phyloP scores from a whole-genome alignment of 108 stramenopile genomes.

The Cylindrotheca fusiformis region DNA sequence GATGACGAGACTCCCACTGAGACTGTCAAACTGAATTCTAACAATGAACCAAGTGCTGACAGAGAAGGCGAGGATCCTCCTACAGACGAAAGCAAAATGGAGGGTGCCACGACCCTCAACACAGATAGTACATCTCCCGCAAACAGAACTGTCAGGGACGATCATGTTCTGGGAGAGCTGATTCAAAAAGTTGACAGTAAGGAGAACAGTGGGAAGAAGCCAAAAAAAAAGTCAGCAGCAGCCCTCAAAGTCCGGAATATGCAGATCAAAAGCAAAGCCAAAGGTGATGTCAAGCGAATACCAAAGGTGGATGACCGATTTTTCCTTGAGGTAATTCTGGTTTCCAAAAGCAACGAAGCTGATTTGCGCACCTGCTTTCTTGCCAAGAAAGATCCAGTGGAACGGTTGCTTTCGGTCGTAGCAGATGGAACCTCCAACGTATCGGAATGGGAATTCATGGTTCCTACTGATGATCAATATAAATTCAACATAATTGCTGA shows the following conservation, averaged over 20 bases:
- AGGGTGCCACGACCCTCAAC: not conserved
- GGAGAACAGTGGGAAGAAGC: conserved; percentile 14
- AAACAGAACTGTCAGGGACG: conserved; percentile 6
- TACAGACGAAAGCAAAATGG: not conserved
- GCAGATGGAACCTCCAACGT: not conserved
- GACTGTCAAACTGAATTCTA: too few relatives aligned
- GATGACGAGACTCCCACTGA: not conserved
- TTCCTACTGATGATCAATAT: conserved; percentile 7
- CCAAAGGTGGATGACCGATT: conserved; percentile 35
- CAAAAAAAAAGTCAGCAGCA: conserved; percentile 28
- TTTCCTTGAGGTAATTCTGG: conserved; percentile 49
- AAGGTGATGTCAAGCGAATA: conserved; percentile 44
- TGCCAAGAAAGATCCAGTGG: conserved; percentile 38
- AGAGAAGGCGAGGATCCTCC: not conserved
- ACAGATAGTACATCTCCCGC: not conserved
- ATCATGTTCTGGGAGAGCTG: not conserved
- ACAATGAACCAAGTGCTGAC: not conserved
- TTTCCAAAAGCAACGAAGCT: conserved; percentile 7
- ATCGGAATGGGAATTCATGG: conserved; percentile 23
- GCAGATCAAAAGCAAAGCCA: conserved; percentile 50
- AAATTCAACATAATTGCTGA: conserved; percentile 7
- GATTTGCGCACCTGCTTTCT: conserved; percentile 22
- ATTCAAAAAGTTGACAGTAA: conserved; percentile 16
- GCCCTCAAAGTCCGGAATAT: conserved; percentile 43
- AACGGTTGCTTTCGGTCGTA: conserved; percentile 33